Evolutionary conservation across 495 filamentous ascomycete genomes (phyloP), one percentile per base, ranked within the genome.

Genomic region (Parathielavia appendiculata): DNA sequence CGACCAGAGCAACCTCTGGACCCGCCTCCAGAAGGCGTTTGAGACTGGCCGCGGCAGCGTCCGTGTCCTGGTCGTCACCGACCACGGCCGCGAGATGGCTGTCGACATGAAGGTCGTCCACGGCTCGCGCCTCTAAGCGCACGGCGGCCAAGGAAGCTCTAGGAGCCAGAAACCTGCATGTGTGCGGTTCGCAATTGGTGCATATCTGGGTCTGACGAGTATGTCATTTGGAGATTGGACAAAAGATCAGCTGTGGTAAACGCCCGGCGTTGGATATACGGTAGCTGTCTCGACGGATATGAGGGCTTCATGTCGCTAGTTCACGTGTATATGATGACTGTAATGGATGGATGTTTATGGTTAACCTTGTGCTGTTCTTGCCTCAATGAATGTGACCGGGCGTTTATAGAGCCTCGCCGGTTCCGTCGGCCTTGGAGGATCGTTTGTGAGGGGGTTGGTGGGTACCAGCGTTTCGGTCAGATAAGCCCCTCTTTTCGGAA

Each of bases 21-120:
- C 77, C 59, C 87, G 90, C 61, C 86, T 98, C 61, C 82, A 84
- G 62, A 85, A 91, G 63, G 82, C 89, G 65, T 98, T 97, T 76
- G 86, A 86, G 73, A 86, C 91, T 65, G 93, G 93, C 67, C 90
- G 91, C 76, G 93, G 93, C 65, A 88, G 84, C 71, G 87, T 98
- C 71, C 88, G 93, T 59, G 90, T 95, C 67, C 85, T 97, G 58
- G 93, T 98, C 75, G 91, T 98, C 80, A 89, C 86, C 73, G 95
- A 98, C 75, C 82, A 90, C 70, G 92, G 91, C 61, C 85, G 85
- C 67, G 93, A 98, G 83, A 83, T 98, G 71, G 93, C 89, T 63
- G 93, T 98, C 62, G 93, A 98, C 85, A 95, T 91, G 86, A 97
- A 96, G 85, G 87, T 97, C 67, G 88, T 97, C 71, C 95, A 97